Base-by-base conservation (phyloP, 2,329 filamentous ascomycete species). In the Colletotrichum sp. region DNA sequence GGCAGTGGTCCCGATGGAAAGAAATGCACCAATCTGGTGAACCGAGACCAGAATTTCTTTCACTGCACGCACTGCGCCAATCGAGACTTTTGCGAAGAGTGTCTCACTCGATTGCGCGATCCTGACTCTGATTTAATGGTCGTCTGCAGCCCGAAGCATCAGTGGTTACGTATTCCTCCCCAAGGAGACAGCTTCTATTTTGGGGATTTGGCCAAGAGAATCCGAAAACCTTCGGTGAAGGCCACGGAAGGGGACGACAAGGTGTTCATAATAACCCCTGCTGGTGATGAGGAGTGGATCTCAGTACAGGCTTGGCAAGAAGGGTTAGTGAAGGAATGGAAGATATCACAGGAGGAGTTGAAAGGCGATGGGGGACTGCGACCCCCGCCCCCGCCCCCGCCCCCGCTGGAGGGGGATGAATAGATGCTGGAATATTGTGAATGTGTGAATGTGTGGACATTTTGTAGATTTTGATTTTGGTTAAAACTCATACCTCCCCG, bases 391-490 rank as follows among this genome's bases (percentile, higher is more conserved):
- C 39, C 39, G 9, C 39, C 39, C 10, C 44, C 44, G 10, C 44
- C 44, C 3, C 16, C 2, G 9, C 5, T 44, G 39, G 44, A 48
- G 10, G n/a, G n/a, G n/a, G 3, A 13, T n/a, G 5, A 44, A 0
- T 44, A 44, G 16, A 39, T 18, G 36, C 0, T 18, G 36, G 36
- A 18, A 1, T 18, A 3, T 9, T 5, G 1, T 9, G 4, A 18
- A 39, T 1, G 15, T 16, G 36, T 1, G 8, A 18, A 39, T 0
- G 39, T 18, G 39, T 0, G 18, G 18, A 44, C 4, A 0, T 44
- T n/a, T 44, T 44, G 36, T 44, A 44, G 2, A 18, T 1, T 9
- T 0, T 3, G 8, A 44, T 18, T 18, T 44, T 10, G 1, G 2
- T 3, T 10, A 1, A 18, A 18, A 1, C 2, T 18, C 4, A 32